A percentile compares a stretch with the other conserved stretches of the same genome.
phyloP scores from a whole-genome alignment of 768 basidiomycete species.

The Boletus patriciae region DNA sequence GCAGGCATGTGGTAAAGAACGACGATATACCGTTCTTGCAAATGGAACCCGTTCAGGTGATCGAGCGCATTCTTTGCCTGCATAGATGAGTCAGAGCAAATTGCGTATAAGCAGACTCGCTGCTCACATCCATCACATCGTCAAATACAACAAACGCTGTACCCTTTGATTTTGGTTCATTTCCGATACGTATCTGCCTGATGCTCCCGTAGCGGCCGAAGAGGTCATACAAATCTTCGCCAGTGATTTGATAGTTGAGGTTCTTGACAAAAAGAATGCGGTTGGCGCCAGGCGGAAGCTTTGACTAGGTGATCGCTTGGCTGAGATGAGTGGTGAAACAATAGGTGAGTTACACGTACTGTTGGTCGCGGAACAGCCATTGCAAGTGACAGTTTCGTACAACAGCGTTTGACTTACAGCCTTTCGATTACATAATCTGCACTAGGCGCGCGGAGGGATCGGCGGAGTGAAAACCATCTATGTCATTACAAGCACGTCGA shows the following conservation, averaged over 20 bases:
- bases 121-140: conserved; percentile 90
- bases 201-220: conserved; percentile 98
- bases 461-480: too few relatives aligned
- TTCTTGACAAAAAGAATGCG: conserved; percentile 93
- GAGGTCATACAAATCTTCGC: conserved; percentile 93
- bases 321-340: not conserved
- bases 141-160: conserved; percentile 97
- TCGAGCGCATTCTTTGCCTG: conserved; percentile 97
- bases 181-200: conserved; percentile 92
- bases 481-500: too few relatives aligned
- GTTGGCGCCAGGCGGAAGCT: conserved; percentile 90
- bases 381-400: conserved; percentile 9
- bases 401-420: not conserved
- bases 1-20: conserved; percentile 97
- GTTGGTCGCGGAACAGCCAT: conserved; percentile 75
- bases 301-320: conserved; percentile 48
- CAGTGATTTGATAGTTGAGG: conserved; percentile 87
- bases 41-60: conserved; percentile 95
- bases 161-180: conserved; percentile 87
- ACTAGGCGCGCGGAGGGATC: not conserved
- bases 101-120: not conserved
- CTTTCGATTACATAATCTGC: conserved; percentile 21
- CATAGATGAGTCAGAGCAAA: conserved; percentile 15
- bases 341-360: conserved; percentile 35
- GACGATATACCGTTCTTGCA: conserved; percentile 98